Evolutionary conservation across 768 basidiomycete species (phyloP), one percentile per base, ranked within the genome.

Genomic region (Suillus ampliporus): DNA sequence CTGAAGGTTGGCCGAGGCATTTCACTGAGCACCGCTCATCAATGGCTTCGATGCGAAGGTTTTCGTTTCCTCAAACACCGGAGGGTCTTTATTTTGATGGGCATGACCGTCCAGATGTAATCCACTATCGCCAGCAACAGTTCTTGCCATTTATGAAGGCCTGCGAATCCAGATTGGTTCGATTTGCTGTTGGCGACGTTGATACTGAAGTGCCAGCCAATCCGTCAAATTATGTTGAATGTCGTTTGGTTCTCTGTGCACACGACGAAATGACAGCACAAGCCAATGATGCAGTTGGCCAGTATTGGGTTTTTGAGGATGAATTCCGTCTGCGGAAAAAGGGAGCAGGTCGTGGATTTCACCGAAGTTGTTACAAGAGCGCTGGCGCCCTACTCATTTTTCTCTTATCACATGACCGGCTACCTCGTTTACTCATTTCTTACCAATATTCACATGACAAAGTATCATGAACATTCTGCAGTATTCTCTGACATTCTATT

Each of bases 211-310:
- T 57, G 37, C n/a, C 40, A 15, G 47, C 31, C 43, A 38, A 4
- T 14, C 37, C 44, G 7, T 7, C 48, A 61, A 62, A 60, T 11
- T 67, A 58, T 46, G 77, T 78, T 31, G 61, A 64, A n/a, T 61
- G 21, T 19, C 46, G 40, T 4, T 40, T 67, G 3, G 68, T 74
- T 23, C 53, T 67, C 72, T 17, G 62, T 65, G 53, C 71, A 68
- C 44, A 81, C 76, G 58, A 81, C 66, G 76, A 82, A 61, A 80
- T 79, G 76, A 82, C 76, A 2, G 72, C 72, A 1, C 79, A 83
- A 52, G 71, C 78, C 28, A 71, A 83, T 68, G 73, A 82, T 69
- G 69, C 65, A 10, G 37, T 51, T n/a, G 67, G 61, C 46, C 72
- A 71, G 53, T 72, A 64, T 43, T 82, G 79, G 81, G 74, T 81